phyloP scores from a whole-genome alignment of 225 moss, liverwort and hornwort genomes.

The Polytrichum commune region DNA sequence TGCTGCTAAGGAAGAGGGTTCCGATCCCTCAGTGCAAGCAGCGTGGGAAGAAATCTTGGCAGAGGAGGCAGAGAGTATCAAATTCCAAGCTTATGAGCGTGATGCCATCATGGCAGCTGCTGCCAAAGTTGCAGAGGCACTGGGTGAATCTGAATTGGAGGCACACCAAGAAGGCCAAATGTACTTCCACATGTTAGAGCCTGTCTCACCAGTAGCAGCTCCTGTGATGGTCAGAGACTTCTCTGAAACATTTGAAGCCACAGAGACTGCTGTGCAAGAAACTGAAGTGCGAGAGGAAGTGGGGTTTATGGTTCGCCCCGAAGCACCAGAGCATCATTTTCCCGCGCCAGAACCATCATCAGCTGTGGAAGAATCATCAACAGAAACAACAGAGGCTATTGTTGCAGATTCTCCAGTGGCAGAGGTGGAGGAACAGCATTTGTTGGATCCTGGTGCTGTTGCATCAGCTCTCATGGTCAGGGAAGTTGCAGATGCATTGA shows the following conservation, averaged over 20 bases:
- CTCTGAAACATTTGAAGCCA: constrained; percentile 28
- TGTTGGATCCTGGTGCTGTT: constrained; percentile 47
- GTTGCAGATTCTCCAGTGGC: neutral
- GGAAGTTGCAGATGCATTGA: constrained; percentile 50
- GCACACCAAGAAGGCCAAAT: constrained; percentile 34
- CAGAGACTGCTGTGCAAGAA: constrained; percentile 18
- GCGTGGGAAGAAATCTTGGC: constrained; percentile 32
- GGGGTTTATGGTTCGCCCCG: constrained; percentile 34
- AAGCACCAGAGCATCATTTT: constrained; percentile 14
- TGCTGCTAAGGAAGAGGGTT: constrained; percentile 10
- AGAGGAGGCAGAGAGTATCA: constrained; percentile 17
- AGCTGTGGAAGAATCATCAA: constrained; percentile 12
- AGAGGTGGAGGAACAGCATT: constrained; percentile 22
- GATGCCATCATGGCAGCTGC: constrained; percentile 47
- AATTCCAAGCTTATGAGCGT: constrained; percentile 31
- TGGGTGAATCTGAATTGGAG: constrained; percentile 31
- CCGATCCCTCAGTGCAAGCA: constrained; percentile 21
- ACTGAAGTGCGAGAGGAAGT: constrained; percentile 30
- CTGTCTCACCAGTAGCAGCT: constrained; percentile 48
- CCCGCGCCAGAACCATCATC: constrained; percentile 2
- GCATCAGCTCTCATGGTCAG: constrained; percentile 46
- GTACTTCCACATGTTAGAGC: constrained; percentile 55
- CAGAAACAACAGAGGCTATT: neutral
- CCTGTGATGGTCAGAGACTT: constrained; percentile 51
- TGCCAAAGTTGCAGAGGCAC: constrained; percentile 37